Conservation (phyloP, 1,284 basidiomycete species). For the Ceratobasidium sp. region DNA sequence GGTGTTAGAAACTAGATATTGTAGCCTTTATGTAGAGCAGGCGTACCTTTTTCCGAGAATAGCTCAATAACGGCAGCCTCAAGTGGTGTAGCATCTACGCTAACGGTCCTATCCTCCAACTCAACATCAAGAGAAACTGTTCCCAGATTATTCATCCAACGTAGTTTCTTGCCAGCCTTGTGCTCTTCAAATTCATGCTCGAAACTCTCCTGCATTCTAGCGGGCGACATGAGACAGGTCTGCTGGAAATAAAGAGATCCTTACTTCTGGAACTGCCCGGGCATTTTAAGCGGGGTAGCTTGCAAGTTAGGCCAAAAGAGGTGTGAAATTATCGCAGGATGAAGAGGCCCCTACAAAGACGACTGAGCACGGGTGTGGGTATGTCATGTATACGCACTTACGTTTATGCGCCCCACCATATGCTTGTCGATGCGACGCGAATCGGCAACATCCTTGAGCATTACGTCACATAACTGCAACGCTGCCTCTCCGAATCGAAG, state of each 20-base stretch:
- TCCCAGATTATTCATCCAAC: constrained; percentile 89
- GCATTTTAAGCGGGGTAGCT: constrained; percentile 79
- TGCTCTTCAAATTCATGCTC: constrained; percentile 80
- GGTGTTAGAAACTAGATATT: constrained; percentile 28
- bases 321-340: constrained; percentile 90
- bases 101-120: constrained; percentile 81
- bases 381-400: constrained; percentile 58
- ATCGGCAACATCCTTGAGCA: constrained; percentile 95
- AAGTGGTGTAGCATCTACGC: constrained; percentile 84
- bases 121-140: constrained; percentile 83
- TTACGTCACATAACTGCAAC: constrained; percentile 94
- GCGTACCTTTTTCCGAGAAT: constrained; percentile 78
- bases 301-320: constrained; percentile 94
- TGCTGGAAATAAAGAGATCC: constrained; percentile 54
- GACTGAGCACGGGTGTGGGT: constrained; percentile 7
- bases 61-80: constrained; percentile 92
- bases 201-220: constrained; percentile 81
- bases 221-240: constrained; percentile 35
- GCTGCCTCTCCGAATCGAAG: constrained; percentile 92
- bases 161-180: constrained; percentile 91
- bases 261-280: constrained; percentile 84
- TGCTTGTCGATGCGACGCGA: constrained; percentile 89
- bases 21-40: constrained; percentile 10
- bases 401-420: constrained; percentile 79
- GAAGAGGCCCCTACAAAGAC: constrained; percentile 72